Evolutionary conservation across 225 moss, liverwort and hornwort species (phyloP).

Genomic region (Straminergon stramineum): DNA sequence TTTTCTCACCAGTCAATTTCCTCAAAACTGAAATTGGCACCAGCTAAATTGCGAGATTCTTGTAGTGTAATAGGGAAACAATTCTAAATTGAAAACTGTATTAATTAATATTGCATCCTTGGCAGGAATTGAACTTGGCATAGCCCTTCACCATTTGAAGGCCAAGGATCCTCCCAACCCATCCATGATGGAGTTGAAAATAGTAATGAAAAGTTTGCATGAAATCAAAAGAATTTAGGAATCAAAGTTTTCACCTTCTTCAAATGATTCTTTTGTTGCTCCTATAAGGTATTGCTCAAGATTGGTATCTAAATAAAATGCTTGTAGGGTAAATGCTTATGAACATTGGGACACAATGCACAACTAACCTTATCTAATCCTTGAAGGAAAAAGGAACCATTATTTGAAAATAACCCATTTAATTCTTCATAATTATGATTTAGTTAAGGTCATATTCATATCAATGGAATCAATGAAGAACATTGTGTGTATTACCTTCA

Average conservation of each 20-base stretch:
- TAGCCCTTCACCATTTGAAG: too few species aligned
- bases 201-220: not conserved
- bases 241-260: not conserved
- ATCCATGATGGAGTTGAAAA: too few species aligned
- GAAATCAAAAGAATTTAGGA: not conserved
- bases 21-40: too few species aligned
- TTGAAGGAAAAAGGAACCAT: not conserved
- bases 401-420: not conserved
- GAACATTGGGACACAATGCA: fast-evolving
- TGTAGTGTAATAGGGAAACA: not conserved
- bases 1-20: fast-evolving
- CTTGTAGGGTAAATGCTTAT: not conserved
- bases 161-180: not conserved
- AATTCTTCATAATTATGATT: not conserved
- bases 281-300: fast-evolving
- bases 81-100: not conserved
- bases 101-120: not conserved
- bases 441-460: not conserved
- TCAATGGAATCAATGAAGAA: not conserved
- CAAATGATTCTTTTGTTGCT: not conserved
- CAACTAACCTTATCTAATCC: not conserved
- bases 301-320: too few species aligned
- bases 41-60: not conserved
- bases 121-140: not conserved
- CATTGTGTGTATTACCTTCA: fast-evolving